Evolutionary conservation across 306 rosid species (phyloP), one percentile per base, ranked within the genome.

Genomic region (Carpinus viminea): DNA sequence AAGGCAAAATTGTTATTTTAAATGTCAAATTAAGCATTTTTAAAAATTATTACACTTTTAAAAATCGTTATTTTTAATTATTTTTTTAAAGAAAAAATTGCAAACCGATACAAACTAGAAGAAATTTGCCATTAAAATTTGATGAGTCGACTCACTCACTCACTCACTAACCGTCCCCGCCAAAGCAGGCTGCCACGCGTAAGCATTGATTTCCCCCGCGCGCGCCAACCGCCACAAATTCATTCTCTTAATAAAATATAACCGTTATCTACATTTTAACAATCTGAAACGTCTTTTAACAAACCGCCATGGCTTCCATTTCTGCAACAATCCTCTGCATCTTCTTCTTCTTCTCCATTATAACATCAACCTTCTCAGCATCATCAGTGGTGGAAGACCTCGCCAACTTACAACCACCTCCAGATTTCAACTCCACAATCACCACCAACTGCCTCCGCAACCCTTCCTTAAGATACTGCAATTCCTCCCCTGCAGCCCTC

Each of bases 381-480:
- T 87, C 97, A 17, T 87, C 97, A 17, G 89, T 92, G 21, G 47
- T 92, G 20, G 88, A 92, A 81, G 94, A 92, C 73, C 94, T 90
- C 26, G 87, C 80, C 62, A 86, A 71, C 81, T 80, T 90, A 11
- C 82, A 87, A 45, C 91, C 85, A 15, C 97, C 93, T 5, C 86
- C 80, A 68, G 87, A 86, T 72, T 92, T 92, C 74, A 87, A 90
- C 89, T 36, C 90, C 21, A 92, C 93, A 31, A 87, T 90, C 12
- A 69, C 74, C 28, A 78, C 62, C 68, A 92, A 92, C 82, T 92
- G 93, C 78, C 72, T 79, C 73, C 83, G 80, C 2, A 87, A 83
- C 79, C 94, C 94, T 12, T 88, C 91, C 75, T 85, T 92, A 57
- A 87, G 94, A 68, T 90, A 90, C 86, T 92, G 91, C 86, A 84